Evolutionary conservation across 495 filamentous ascomycete genomes (phyloP).

Genomic region (Corynascus novoguineensis): DNA sequence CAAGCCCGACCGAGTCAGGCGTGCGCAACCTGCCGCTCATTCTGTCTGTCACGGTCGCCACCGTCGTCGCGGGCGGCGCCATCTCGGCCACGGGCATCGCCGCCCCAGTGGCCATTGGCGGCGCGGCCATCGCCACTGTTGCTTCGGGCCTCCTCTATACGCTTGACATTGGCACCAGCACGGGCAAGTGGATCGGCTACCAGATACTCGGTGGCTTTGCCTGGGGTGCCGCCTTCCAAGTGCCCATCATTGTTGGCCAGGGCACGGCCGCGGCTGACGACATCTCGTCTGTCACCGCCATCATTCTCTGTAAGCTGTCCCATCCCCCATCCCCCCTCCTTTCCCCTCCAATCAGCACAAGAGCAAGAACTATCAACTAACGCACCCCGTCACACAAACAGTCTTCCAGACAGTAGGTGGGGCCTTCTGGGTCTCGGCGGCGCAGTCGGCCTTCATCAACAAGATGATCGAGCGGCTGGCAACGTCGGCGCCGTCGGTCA

Average conservation of each 20-base stretch:
- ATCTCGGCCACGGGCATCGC: conserved; percentile 48
- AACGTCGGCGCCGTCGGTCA: conserved; percentile 36
- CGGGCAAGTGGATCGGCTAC: conserved; percentile 53
- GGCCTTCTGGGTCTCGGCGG: conserved; percentile 44
- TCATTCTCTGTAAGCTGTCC: conserved; percentile 46
- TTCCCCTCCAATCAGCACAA: background rate
- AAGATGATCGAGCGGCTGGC: conserved; percentile 32
- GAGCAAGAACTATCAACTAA: background rate
- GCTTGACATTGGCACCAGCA: conserved; percentile 37
- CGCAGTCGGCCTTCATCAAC: conserved; percentile 47
- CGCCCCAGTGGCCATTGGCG: conserved; percentile 43
- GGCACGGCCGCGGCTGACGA: conserved; percentile 39
- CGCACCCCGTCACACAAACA: conserved; percentile 40
- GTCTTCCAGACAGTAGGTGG: conserved; percentile 49
- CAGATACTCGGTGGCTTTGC: conserved; percentile 52
- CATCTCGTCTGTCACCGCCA: conserved; percentile 29
- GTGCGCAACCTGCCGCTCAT: conserved; percentile 51
- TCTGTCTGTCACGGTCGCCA: conserved; percentile 44
- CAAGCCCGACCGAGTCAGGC: conserved; percentile 44
- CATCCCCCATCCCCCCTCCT: background rate
- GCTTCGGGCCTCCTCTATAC: conserved; percentile 49
- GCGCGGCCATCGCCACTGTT: conserved; percentile 53
- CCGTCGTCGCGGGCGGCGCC: conserved; percentile 42
- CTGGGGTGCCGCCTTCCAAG: conserved; percentile 47
- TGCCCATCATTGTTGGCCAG: conserved; percentile 53